Evolutionary conservation across 1,139 yeast species (phyloP).

Genomic region (Hansenula sp.): DNA sequence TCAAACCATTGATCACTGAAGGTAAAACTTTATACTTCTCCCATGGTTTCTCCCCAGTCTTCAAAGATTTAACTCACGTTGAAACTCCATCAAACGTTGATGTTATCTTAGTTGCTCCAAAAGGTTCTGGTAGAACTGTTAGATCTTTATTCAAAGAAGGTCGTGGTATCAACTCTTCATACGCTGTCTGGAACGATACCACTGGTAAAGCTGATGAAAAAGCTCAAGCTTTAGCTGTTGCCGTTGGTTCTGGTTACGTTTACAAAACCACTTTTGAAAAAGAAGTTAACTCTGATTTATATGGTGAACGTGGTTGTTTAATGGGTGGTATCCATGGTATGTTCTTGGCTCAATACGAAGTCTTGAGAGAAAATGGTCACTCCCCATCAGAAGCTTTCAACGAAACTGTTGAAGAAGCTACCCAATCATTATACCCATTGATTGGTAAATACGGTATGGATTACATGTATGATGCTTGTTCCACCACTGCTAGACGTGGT

Average conservation of each 20-base stretch:
- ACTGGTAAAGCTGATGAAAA: conserved; percentile 99
- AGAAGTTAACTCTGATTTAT: conserved; percentile 98
- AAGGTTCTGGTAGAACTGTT: conserved; percentile 99
- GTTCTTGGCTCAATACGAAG: conserved; percentile 99
- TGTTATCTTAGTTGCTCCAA: conserved; percentile 98
- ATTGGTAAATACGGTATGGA: conserved; percentile 99
- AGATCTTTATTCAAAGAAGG: conserved; percentile 99
- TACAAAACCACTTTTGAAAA: conserved; percentile 99
- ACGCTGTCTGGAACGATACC: conserved; percentile 99
- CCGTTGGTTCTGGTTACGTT: conserved; percentile 99
- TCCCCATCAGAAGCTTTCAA: conserved; percentile 99
- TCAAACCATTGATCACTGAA: conserved; percentile 90
- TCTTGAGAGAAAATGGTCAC: conserved; percentile 98
- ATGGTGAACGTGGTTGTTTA: conserved; percentile 99
- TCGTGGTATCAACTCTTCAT: conserved; percentile 99
- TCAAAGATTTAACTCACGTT: conserved; percentile 95
- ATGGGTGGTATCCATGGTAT: conserved; percentile 99
- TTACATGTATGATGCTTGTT: conserved; percentile 99
- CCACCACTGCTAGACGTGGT: conserved; percentile 99
- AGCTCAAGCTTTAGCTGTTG: conserved; percentile 98
- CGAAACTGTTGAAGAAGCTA: conserved; percentile 99
- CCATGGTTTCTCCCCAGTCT: conserved; percentile 99
- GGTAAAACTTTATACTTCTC: conserved; percentile 98
- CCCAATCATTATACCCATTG: conserved; percentile 98
- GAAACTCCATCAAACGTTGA: conserved; percentile 94